A percentile compares a stretch with the other conserved stretches of the same genome.
Evolutionary conservation across 2,329 filamentous ascomycete species (phyloP).

Genomic region (Aspergillus caelatus): DNA sequence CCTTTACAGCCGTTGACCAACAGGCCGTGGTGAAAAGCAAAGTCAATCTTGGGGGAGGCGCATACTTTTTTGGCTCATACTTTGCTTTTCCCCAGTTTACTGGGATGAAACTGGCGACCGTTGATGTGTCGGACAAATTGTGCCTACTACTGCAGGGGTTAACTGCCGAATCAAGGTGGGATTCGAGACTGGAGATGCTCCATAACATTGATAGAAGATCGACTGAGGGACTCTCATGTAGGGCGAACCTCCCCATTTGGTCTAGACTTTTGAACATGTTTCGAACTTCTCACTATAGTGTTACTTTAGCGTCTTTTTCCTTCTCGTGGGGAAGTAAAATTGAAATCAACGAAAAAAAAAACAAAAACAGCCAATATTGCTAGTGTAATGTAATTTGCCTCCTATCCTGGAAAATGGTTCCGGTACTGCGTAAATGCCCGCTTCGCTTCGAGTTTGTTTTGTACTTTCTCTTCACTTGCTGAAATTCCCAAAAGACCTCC

Average conservation of each 20-base stretch:
- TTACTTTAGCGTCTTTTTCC: neutral
- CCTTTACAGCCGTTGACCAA: neutral
- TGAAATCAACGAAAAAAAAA: too few relatives aligned
- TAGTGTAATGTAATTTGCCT: neutral
- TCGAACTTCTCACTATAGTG: neutral
- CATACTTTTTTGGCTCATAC: neutral
- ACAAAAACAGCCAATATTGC: neutral
- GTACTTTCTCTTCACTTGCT: neutral
- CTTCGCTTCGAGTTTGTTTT: neutral
- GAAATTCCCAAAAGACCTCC: neutral
- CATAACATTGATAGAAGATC: neutral
- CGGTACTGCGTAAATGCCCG: neutral
- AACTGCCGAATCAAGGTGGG: neutral
- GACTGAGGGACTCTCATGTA: neutral
- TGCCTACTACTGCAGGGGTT: neutral
- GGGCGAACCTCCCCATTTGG: neutral
- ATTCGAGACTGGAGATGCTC: neutral
- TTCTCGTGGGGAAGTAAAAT: neutral
- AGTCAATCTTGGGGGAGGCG: neutral
- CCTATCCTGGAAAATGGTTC: constrained; percentile 10
- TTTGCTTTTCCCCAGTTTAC: neutral
- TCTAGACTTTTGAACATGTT: neutral
- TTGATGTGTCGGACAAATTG: neutral
- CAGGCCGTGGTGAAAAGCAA: neutral
- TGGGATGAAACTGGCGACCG: neutral